These are phyloP conservation scores for Jatropha multifida DNA, from an alignment of 441 rosid genomes.

Conservation along the genomic window DNA sequence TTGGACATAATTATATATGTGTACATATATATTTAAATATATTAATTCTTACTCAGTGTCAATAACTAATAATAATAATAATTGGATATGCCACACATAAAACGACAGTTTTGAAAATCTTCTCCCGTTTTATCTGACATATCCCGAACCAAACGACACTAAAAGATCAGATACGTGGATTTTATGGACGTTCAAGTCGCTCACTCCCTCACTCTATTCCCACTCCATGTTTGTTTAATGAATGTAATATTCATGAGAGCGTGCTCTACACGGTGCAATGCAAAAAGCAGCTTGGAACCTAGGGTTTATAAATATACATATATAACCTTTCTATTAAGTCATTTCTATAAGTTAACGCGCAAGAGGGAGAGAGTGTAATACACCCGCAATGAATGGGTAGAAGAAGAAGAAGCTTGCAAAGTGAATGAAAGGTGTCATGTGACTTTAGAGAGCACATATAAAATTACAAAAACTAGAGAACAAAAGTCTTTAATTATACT, in stretches of 20 bases:
- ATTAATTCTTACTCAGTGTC: neutral
- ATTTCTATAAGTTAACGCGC: neutral
- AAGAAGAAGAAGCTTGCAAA: neutral
- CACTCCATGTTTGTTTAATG: neutral
- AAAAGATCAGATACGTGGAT: neutral
- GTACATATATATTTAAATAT: too few species aligned
- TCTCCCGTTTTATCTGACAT: slow-evolving; percentile 22
- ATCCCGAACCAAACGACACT: slow-evolving; percentile 10
- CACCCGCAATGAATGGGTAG: neutral
- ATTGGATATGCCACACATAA: neutral
- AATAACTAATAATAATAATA: neutral
- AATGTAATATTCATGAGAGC: neutral
- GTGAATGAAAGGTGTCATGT: slow-evolving; percentile 35
- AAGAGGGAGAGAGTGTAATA: neutral
- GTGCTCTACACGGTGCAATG: slow-evolving; percentile 16
- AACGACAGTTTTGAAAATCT: slow-evolving; percentile 22
- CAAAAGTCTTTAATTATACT: slow-evolving; percentile 29
- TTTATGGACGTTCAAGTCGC: neutral
- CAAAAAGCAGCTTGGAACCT: neutral
- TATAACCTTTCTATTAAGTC: neutral
- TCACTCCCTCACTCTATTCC: too few species aligned
- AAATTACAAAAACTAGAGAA: slow-evolving; percentile 37
- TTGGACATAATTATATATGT: neutral
- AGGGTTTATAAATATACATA: neutral
- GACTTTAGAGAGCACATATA: slow-evolving; percentile 29